phyloP scores from a whole-genome alignment of 371 early-diverging fungal species.

The Paraphysoderma sedebokerense region DNA sequence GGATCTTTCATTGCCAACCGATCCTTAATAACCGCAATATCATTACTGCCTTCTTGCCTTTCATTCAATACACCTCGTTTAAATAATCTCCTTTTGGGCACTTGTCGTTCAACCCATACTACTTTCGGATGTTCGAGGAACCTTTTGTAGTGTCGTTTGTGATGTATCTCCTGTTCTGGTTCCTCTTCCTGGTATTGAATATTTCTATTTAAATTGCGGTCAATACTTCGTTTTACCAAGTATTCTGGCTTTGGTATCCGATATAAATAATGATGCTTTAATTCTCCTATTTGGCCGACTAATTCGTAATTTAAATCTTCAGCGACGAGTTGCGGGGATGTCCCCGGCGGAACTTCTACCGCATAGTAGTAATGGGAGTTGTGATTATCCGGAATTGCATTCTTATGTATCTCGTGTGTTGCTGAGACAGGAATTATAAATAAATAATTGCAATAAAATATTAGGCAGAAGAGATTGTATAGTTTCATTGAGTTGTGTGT shows the following conservation, averaged over 20 bases:
- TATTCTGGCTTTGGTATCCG: no score
- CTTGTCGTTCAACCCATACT: slow-evolving; percentile 13
- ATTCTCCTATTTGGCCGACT: slow-evolving; percentile 47
- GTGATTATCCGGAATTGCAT: no score
- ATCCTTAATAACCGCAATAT: slow-evolving; percentile 5
- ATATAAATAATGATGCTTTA: slow-evolving; percentile 40
- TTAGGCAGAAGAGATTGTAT: no score
- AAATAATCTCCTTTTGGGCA: slow-evolving; percentile 14
- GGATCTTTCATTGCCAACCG: slow-evolving; percentile 45
- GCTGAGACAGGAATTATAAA: no score
- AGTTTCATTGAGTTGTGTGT: no score
- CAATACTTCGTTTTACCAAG: no score
- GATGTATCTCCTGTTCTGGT: background rate
- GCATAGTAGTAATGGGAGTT: slow-evolving; percentile 18
- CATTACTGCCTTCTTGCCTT: slow-evolving; percentile 5
- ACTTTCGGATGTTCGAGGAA: slow-evolving; percentile 6
- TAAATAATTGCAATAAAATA: no score
- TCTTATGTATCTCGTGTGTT: no score
- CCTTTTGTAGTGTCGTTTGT: slow-evolving; percentile 4
- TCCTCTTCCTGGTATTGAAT: no score
- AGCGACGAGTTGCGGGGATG: background rate
- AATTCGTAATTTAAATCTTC: slow-evolving; percentile 24
- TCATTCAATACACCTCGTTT: slow-evolving; percentile 3
- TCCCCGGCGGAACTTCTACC: slow-evolving; percentile 3
- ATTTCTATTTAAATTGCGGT: no score